phyloP scores from a whole-genome alignment of 2,329 filamentous ascomycete genomes.

The Fusarium sp. region DNA sequence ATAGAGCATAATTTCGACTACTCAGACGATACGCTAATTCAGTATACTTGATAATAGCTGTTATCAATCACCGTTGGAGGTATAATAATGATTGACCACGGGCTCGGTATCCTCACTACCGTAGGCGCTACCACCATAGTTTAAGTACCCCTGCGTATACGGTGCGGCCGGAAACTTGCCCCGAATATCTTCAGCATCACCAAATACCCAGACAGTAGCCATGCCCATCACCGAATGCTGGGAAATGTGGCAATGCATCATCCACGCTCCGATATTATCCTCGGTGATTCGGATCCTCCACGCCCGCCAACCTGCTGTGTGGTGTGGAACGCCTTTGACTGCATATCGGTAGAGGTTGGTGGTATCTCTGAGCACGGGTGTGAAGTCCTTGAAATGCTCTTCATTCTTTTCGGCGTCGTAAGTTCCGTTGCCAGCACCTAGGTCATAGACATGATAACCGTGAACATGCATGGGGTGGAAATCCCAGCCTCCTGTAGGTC shows the following conservation, averaged over 20 bases:
- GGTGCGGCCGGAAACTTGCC: slow-evolving; percentile 45
- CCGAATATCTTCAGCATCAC: slow-evolving; percentile 39
- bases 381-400: slow-evolving; percentile 22
- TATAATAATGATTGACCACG: slow-evolving; percentile 29
- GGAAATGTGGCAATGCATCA: slow-evolving; percentile 71
- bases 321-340: slow-evolving; percentile 53
- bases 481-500: slow-evolving; percentile 47
- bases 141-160: slow-evolving; percentile 57
- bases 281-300: slow-evolving; percentile 64
- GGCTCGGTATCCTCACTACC: slow-evolving; percentile 51
- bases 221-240: slow-evolving; percentile 69
- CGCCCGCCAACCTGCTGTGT: slow-evolving; percentile 68
- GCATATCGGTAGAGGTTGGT: slow-evolving; percentile 67
- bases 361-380: slow-evolving; percentile 21
- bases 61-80: background rate
- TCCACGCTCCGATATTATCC: slow-evolving; percentile 68
- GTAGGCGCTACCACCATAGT: slow-evolving; percentile 60
- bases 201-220: slow-evolving; percentile 48
- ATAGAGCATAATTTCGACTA: too few relatives aligned
- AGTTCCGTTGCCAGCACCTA: slow-evolving; percentile 26
- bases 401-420: slow-evolving; percentile 26
- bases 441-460: slow-evolving; percentile 28
- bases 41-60: too few relatives aligned
- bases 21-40: too few relatives aligned
- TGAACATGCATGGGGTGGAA: slow-evolving; percentile 33